Conservation (phyloP, 495 filamentous ascomycete genomes). For the Tuber microsphaerosporum region DNA sequence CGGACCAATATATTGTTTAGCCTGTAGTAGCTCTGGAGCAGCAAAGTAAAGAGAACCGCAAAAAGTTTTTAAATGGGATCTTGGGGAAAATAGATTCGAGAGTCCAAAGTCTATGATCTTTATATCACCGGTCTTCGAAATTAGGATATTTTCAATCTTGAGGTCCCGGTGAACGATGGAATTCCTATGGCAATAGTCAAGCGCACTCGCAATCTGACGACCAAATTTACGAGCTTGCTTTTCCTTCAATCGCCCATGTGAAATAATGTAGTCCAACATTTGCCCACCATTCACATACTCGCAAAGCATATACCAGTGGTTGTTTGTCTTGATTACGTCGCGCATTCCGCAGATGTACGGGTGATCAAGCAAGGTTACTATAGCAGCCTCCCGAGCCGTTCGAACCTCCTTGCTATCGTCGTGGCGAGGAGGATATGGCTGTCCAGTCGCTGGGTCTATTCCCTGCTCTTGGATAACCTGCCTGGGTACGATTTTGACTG, state of each 20-base stretch:
- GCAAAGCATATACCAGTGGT: constrained; percentile 99
- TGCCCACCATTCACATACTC: constrained; percentile 99
- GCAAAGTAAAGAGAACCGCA: constrained; percentile 98
- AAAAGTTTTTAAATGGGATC: constrained; percentile 85
- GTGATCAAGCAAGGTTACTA: constrained; percentile 88
- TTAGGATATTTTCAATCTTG: constrained; percentile 99
- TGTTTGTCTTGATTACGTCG: constrained; percentile 88
- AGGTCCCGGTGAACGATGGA: constrained; percentile 97
- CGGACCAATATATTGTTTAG: constrained; percentile 86
- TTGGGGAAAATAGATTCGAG: constrained; percentile 90
- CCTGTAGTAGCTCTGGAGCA: constrained; percentile 88
- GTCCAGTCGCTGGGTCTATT: constrained; percentile 39
- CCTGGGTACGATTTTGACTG: constrained; percentile 96
- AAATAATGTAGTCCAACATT: constrained; percentile 99
- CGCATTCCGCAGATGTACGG: constrained; percentile 96
- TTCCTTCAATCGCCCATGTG: constrained; percentile 92
- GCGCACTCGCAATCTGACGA: constrained; percentile 92
- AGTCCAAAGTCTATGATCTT: constrained; percentile 99
- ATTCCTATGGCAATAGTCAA: constrained; percentile 98
- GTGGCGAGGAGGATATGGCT: constrained; percentile 39
- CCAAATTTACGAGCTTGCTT: constrained; percentile 98
- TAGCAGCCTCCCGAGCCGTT: constrained; percentile 91
- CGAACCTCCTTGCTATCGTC: constrained; percentile 76
- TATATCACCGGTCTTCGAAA: constrained; percentile 98
- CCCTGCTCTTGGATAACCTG: constrained; percentile 45